phyloP scores from a whole-genome alignment of 2,329 filamentous ascomycete genomes.

The Pyrenophora graminea region DNA sequence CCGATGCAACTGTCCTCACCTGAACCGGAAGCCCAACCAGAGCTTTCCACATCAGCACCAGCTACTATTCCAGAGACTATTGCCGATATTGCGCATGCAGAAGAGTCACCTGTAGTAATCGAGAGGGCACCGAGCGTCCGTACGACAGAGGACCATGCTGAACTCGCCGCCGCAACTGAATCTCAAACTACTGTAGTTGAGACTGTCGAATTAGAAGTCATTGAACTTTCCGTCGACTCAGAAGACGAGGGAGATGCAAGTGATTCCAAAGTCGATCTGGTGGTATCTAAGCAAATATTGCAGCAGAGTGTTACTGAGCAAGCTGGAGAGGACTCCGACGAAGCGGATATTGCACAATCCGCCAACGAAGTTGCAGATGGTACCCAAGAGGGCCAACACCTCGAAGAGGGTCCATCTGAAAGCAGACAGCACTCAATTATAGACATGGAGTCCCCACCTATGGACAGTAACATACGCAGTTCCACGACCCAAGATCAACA shows the following conservation, averaged over 20 bases:
- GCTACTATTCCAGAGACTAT: not conserved
- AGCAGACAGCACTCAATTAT: too few species aligned
- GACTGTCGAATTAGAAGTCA: constrained; percentile 8
- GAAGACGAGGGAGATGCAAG: constrained; percentile 3
- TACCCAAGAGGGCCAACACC: too few species aligned
- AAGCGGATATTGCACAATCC: not conserved
- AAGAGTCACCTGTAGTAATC: not conserved
- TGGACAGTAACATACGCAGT: not conserved
- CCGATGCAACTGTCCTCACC: constrained; percentile 26
- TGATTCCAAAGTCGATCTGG: not conserved
- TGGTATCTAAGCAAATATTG: not conserved
- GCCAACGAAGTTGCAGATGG: too few species aligned
- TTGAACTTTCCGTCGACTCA: constrained; percentile 19
- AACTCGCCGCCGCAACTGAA: not conserved
- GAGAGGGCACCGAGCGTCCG: not conserved
- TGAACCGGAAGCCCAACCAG: constrained; percentile 11
- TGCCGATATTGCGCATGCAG: not conserved
- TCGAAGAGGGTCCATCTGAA: too few species aligned
- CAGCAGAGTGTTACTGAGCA: not conserved
- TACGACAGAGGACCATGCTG: not conserved
- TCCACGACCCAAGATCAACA: not conserved
- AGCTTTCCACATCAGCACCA: not conserved
- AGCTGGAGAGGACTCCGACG: not conserved
- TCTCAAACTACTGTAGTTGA: not conserved
- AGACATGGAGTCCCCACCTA: too few species aligned